Evolutionary conservation across 495 filamentous ascomycete genomes (phyloP).

Genomic region (Astrothelium subdiscretum): DNA sequence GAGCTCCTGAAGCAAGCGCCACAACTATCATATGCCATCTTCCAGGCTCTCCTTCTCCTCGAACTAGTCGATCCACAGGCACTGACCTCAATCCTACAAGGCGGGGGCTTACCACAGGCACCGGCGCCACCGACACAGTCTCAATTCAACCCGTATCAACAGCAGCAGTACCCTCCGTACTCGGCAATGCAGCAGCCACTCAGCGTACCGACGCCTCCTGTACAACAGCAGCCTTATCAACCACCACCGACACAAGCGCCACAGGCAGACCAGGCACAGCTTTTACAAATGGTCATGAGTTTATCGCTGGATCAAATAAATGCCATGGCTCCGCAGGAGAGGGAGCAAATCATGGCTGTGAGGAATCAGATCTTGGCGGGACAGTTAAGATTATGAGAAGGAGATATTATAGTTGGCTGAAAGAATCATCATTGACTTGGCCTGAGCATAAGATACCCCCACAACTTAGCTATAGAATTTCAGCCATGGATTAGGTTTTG

Average conservation of each 20-base stretch:
- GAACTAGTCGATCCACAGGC: conserved; percentile 67
- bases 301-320: conserved; percentile 69
- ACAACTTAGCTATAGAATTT: too few species aligned
- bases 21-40: conserved; percentile 89
- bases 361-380: conserved; percentile 43
- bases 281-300: conserved; percentile 62
- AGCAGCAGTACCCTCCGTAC: conserved; percentile 20
- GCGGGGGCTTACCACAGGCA: conserved; percentile 25
- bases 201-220: conserved; percentile 41
- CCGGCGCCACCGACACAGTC: conserved; percentile 26
- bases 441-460: too few species aligned
- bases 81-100: conserved; percentile 45
- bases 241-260: conserved; percentile 34
- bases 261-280: conserved; percentile 26
- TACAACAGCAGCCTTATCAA: conserved; percentile 35
- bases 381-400: conserved; percentile 1
- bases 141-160: conserved; percentile 26
- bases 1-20: conserved; percentile 82
- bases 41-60: conserved; percentile 89
- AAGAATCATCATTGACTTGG: too few species aligned
- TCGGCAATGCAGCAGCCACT: conserved; percentile 10
- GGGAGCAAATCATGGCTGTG: conserved; percentile 65
- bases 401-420: too few species aligned
- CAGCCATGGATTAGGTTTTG: too few species aligned
- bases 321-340: conserved; percentile 56